phyloP scores from a whole-genome alignment of 805 yeast genomes.

The Candida mattraensis region DNA sequence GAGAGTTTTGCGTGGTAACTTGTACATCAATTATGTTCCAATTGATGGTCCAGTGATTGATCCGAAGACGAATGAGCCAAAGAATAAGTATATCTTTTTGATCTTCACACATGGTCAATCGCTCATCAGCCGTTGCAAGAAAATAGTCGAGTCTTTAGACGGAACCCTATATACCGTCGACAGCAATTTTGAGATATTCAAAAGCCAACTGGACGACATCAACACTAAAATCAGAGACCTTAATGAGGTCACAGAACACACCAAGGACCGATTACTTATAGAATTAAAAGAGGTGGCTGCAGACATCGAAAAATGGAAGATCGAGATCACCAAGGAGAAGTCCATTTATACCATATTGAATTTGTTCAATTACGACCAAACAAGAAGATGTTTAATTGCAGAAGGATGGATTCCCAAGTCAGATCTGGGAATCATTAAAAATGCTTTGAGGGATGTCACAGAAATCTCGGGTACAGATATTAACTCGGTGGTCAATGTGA shows the following conservation, averaged over 20 bases:
- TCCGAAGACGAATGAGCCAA: slow-evolving; percentile 49
- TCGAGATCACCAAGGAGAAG: slow-evolving; percentile 71
- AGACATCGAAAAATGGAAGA: slow-evolving; percentile 74
- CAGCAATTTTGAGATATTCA: slow-evolving; percentile 38
- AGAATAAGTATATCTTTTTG: slow-evolving; percentile 77
- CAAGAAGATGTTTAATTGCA: slow-evolving; percentile 84
- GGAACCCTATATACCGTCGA: slow-evolving; percentile 71
- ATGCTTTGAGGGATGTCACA: slow-evolving; percentile 63
- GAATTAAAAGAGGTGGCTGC: slow-evolving; percentile 79
- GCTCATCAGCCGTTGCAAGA: slow-evolving; percentile 65
- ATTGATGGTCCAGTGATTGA: slow-evolving; percentile 68
- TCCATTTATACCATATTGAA: slow-evolving; percentile 78
- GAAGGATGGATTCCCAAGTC: slow-evolving; percentile 96
- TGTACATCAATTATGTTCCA: slow-evolving; percentile 75
- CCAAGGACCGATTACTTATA: slow-evolving; percentile 66
- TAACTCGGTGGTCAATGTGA: slow-evolving; percentile 56
- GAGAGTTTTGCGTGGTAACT: slow-evolving; percentile 91
- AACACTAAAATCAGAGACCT: slow-evolving; percentile 41
- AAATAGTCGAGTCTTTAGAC: slow-evolving; percentile 85
- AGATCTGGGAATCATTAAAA: slow-evolving; percentile 66
- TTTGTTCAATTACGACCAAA: slow-evolving; percentile 73
- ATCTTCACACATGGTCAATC: slow-evolving; percentile 88
- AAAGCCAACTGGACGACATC: slow-evolving; percentile 51
- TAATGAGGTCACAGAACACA: slow-evolving; percentile 56
- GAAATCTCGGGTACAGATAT: slow-evolving; percentile 45